Percentiles rank a stretch among this genome's conserved stretches.
Conservation (phyloP, 2,329 filamentous ascomycete species). For the Calonectria naviculata region DNA sequence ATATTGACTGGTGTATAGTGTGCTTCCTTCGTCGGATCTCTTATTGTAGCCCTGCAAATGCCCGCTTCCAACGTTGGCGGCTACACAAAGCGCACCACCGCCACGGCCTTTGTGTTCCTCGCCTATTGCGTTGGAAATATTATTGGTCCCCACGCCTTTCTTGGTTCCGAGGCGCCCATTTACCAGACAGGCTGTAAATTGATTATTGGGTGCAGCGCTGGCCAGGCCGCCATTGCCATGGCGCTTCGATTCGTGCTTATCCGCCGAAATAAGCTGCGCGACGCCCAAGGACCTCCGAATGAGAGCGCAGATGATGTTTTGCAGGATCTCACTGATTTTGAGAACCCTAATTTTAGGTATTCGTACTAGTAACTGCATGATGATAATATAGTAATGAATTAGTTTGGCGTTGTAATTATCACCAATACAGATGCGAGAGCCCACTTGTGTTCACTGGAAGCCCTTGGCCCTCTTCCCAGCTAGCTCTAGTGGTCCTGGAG, state of each 20-base stretch:
- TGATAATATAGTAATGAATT: conserved; percentile 4
- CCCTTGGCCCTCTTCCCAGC: too few relatives aligned
- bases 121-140: conserved; percentile 52
- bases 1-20: conserved; percentile 25
- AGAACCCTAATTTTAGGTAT: conserved; percentile 43
- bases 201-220: conserved; percentile 38
- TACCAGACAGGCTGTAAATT: conserved; percentile 64
- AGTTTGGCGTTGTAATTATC: conserved; percentile 13
- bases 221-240: conserved; percentile 32
- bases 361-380: conserved; percentile 29
- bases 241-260: conserved; percentile 35
- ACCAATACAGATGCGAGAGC: neutral
- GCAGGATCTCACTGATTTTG: conserved; percentile 42
- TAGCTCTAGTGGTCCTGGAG: too few relatives aligned
- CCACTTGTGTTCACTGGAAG: too few relatives aligned
- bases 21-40: conserved; percentile 61
- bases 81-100: conserved; percentile 60
- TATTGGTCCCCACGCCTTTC: conserved; percentile 50
- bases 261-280: conserved; percentile 37
- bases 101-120: conserved; percentile 59
- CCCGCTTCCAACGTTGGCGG: conserved; percentile 61
- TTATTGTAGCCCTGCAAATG: conserved; percentile 66
- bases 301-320: conserved; percentile 32
- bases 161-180: conserved; percentile 56
- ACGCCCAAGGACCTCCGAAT: conserved; percentile 31